phyloP scores from a whole-genome alignment of 495 filamentous ascomycete species.

The Aspergillus bridgeri region DNA sequence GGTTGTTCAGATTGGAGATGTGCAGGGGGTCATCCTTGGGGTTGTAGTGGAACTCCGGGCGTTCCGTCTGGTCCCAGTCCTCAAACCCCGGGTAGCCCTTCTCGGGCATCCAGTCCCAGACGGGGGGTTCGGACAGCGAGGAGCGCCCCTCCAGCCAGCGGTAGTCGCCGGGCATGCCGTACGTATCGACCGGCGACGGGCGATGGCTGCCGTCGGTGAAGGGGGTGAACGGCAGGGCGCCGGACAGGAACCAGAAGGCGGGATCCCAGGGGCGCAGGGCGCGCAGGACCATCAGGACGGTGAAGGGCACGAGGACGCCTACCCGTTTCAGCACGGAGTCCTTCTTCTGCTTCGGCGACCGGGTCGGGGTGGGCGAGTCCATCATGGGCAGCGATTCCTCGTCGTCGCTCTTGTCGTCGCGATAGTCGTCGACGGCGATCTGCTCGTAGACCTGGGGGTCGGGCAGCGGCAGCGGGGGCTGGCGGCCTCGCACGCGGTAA shows the following conservation, averaged over 20 bases:
- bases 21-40: slow-evolving; percentile 39
- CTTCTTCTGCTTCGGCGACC: slow-evolving; percentile 4
- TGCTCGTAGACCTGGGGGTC: slow-evolving; percentile 32
- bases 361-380: slow-evolving; percentile 7
- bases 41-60: slow-evolving; percentile 32
- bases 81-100: slow-evolving; percentile 26
- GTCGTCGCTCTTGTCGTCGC: slow-evolving; percentile 29
- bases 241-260: slow-evolving; percentile 32
- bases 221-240: slow-evolving; percentile 25
- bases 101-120: slow-evolving; percentile 32
- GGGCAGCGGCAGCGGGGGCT: slow-evolving; percentile 22
- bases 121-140: slow-evolving; percentile 22
- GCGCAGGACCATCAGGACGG: slow-evolving; percentile 24
- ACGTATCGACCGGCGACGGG: slow-evolving; percentile 22
- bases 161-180: slow-evolving; percentile 21
- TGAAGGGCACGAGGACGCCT: slow-evolving; percentile 18
- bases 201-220: slow-evolving; percentile 26
- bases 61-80: slow-evolving; percentile 29
- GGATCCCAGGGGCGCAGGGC: slow-evolving; percentile 28
- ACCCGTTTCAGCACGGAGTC: slow-evolving; percentile 16
- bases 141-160: slow-evolving; percentile 20
- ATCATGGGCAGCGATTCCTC: slow-evolving; percentile 23
- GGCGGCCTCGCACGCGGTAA: slow-evolving; percentile 10
- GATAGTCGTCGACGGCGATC: slow-evolving; percentile 28
- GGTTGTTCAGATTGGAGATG: slow-evolving; percentile 43